Conservation (phyloP, 192 early-diverging fungal species). For the Coemansia sp. region DNA sequence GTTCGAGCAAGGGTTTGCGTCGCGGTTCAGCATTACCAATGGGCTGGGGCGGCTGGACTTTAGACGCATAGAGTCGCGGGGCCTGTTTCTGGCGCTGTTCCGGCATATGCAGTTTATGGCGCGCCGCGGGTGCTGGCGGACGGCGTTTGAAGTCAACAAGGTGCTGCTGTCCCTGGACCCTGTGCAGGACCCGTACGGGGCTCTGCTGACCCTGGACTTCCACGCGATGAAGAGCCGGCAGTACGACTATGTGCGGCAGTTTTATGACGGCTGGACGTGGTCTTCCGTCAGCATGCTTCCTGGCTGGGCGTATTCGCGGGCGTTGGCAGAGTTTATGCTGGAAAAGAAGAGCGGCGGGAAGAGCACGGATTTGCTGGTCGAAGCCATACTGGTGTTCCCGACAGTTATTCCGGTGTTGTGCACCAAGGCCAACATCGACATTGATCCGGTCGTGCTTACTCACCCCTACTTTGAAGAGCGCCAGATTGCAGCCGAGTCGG, state of each 20-base stretch:
- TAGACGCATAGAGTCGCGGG: slow-evolving; percentile 72
- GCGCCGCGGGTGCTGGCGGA: slow-evolving; percentile 91
- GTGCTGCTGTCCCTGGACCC: slow-evolving; percentile 72
- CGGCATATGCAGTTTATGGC: slow-evolving; percentile 81
- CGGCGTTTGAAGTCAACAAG: slow-evolving; percentile 87
- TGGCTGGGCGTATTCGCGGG: slow-evolving; percentile 74
- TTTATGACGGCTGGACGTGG: slow-evolving; percentile 48
- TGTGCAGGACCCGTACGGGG: slow-evolving; percentile 70
- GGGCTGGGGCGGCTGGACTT: slow-evolving; percentile 70
- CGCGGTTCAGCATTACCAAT: slow-evolving; percentile 67
- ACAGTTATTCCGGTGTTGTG: slow-evolving; percentile 60
- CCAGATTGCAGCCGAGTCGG: slow-evolving; percentile 30
- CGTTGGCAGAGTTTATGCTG: slow-evolving; percentile 74
- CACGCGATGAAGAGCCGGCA: slow-evolving; percentile 78
- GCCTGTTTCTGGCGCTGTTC: slow-evolving; percentile 78
- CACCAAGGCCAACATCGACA: slow-evolving; percentile 61
- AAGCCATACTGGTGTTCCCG: slow-evolving; percentile 75
- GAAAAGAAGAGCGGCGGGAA: slow-evolving; percentile 41
- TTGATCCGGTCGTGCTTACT: slow-evolving; percentile 56
- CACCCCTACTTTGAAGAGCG: slow-evolving; percentile 57
- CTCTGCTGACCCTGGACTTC: slow-evolving; percentile 78
- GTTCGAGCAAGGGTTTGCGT: slow-evolving; percentile 79
- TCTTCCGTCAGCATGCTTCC: slow-evolving; percentile 52
- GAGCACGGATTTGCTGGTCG: slow-evolving; percentile 56
- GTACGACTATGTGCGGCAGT: slow-evolving; percentile 59